These are phyloP conservation scores for Chrysosporium keratinophilum DNA, from an alignment of 2,329 filamentous ascomycete species.

Conservation along the genomic window DNA sequence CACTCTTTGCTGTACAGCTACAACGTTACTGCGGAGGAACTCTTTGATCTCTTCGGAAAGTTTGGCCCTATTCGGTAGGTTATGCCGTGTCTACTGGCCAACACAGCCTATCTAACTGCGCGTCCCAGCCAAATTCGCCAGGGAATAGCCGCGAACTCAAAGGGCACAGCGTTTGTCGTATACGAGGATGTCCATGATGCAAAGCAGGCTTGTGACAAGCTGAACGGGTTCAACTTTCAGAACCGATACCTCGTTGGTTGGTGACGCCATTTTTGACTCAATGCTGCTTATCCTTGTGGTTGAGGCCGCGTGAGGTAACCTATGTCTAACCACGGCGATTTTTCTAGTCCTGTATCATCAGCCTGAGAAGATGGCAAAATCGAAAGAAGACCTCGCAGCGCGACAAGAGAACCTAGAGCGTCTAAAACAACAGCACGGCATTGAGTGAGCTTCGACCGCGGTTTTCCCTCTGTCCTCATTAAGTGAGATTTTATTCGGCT, in stretches of 20 bases:
- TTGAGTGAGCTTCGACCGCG: conserved; percentile 63
- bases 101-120: conserved; percentile 17
- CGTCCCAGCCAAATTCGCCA: conserved; percentile 84
- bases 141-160: conserved; percentile 93
- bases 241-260: conserved; percentile 95
- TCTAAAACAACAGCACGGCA: conserved; percentile 94
- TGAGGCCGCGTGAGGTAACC: background rate
- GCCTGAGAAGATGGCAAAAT: conserved; percentile 68
- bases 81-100: background rate
- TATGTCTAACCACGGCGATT: background rate
- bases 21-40: conserved; percentile 95
- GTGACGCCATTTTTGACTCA: conserved; percentile 36
- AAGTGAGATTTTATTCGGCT: background rate
- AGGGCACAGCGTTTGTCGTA: conserved; percentile 97
- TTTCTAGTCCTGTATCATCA: conserved; percentile 61
- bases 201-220: conserved; percentile 96
- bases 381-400: conserved; percentile 86
- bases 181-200: conserved; percentile 99
- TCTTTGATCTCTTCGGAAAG: conserved; percentile 98
- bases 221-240: conserved; percentile 99
- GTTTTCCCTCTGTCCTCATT: background rate
- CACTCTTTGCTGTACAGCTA: conserved; percentile 51
- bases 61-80: conserved; percentile 87
- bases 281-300: background rate
- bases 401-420: conserved; percentile 96